Base-by-base conservation (phyloP, 345 rosid species). In the Rhizophora mangle region DNA sequence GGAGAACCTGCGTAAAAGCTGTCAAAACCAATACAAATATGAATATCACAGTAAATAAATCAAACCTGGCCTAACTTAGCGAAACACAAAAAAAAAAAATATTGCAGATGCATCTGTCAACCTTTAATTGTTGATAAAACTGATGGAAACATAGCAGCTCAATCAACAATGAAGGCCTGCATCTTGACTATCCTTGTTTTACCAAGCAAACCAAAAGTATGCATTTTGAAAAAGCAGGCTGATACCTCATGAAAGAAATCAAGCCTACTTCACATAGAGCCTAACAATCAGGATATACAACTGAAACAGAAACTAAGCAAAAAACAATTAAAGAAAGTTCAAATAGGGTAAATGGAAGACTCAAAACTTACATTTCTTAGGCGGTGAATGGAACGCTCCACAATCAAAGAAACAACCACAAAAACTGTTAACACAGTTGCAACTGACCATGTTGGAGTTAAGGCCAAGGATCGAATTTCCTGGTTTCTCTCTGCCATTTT, bases 401-500 rank as follows among this genome's bases (percentile, higher is more conserved):
- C 96, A 64, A 89, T 77, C 79, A 88, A 73, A 56, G 99, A 95
- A 69, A 95, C 90, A 60, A 75, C 82, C 18, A 94, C 97, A 68
- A 95, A 88, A 61, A 95, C 68, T 11, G 97, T 91, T 81, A 95
- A 74, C 43, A 91, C 99, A 1, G 96, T 87, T 58, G 99, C 99
- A 66, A 91, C 95, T 22, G 97, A 91, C 99, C 99, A 95, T 68
- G 97, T 91, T 59, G 99, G 97, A 1, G 97, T 91, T 43, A 85
- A 74, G 27, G 91, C 96, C 79, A 91, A 76, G 2, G 97, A 87
- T 78, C 96, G 79, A 80, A 73, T 72, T 77, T 86, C 96, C 58
- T 76, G 75, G 37, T 9, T 24, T 43, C 29, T 62, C 65, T 74
- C 81, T 60, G 18, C 71, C 79, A 81, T 82, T 10, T 2, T 67